Base-by-base conservation (phyloP, 1,284 basidiomycete species). In the Blastosporella zonata region DNA sequence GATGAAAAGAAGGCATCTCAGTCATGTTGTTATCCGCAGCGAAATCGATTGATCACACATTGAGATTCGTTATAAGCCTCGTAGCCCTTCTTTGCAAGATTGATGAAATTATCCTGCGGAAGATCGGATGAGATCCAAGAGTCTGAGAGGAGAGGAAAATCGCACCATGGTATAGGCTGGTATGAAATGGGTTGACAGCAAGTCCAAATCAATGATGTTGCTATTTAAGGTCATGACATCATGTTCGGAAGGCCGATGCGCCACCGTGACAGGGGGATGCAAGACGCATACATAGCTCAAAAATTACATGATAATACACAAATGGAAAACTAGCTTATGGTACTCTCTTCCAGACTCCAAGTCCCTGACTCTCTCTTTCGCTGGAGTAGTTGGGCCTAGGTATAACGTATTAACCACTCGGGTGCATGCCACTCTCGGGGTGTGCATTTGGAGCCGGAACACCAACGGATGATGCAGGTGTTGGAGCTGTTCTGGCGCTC, bases 71-170 rank as follows among this genome's bases (percentile, higher is more conserved):
- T 62, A 66, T 85, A 82, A 58, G 79, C 71, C 34, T 74, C 60
- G 55, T 69, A 65, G 57, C 82, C 81, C 63, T 87, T 62, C 67
- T 87, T 84, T 10, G 84, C 87, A 55, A 90, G 62, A 55, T 78
- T 79, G 31, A 87, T 72, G 54, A 89, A 76, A 49, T 61, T 72
- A 49, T 87, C 83, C 87, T 86, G 25, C 9, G 21, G 6, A 25
- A 27, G 1, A 44, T 54, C 25, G 29, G 29, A 17, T 31, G 25
- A 44, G 29, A 35, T 33, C 17, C 2, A 4, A 21, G 13, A 23
- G 9, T 12, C 12, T 15, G 1, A 35, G 22, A n/a, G 23, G 2
- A 12, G 22, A 7, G 13, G 34, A 23, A 29, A 41, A 13, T 43
- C 29, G 21, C 46, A 60, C 54, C 46, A 55, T 55, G 31, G 45